These are phyloP conservation scores for Ophiosphaerella herpotricha DNA, from an alignment of 2,329 filamentous ascomycete species.

Conservation along the genomic window DNA sequence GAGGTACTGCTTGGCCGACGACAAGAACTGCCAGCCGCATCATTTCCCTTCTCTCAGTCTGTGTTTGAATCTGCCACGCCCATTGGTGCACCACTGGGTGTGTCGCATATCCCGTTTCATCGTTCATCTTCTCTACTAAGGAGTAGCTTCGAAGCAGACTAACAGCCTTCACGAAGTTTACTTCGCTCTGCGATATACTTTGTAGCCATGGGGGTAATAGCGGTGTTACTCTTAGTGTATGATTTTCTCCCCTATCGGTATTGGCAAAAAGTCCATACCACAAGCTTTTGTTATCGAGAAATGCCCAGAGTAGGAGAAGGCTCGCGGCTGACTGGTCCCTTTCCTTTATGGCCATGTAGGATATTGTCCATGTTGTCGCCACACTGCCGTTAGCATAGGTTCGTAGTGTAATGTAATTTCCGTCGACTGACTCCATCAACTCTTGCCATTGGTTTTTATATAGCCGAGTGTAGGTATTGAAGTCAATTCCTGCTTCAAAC, in stretches of 20 bases:
- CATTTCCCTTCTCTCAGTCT: conserved; percentile 13
- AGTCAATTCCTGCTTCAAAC: conserved; percentile 17
- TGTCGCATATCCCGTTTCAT: conserved; percentile 15
- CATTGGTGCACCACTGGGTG: conserved; percentile 25
- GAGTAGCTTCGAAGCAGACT: conserved; percentile 29
- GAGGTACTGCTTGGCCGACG: conserved; percentile 17
- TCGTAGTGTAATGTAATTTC: conserved; percentile 15
- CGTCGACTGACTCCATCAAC: conserved; percentile 20
- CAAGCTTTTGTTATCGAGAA: conserved; percentile 29
- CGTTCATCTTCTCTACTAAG: conserved; percentile 20
- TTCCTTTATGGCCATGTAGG: conserved; percentile 29
- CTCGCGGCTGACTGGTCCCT: conserved; percentile 23
- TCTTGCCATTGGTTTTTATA: conserved; percentile 33
- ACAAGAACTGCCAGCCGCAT: conserved; percentile 12
- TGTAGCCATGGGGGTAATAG: conserved; percentile 14
- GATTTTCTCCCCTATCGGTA: background rate
- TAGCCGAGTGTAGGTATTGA: conserved; percentile 23
- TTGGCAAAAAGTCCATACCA: conserved; percentile 30
- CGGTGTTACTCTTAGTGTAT: too few species aligned
- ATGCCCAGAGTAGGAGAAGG: conserved; percentile 36
- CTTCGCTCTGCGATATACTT: conserved; percentile 12
- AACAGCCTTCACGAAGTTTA: conserved; percentile 21
- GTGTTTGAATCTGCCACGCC: conserved; percentile 16
- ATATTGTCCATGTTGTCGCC: conserved; percentile 38
- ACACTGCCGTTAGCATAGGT: conserved; percentile 32